phyloP scores from a whole-genome alignment of 129 eudicot species.

The Flaveria trinervia region DNA sequence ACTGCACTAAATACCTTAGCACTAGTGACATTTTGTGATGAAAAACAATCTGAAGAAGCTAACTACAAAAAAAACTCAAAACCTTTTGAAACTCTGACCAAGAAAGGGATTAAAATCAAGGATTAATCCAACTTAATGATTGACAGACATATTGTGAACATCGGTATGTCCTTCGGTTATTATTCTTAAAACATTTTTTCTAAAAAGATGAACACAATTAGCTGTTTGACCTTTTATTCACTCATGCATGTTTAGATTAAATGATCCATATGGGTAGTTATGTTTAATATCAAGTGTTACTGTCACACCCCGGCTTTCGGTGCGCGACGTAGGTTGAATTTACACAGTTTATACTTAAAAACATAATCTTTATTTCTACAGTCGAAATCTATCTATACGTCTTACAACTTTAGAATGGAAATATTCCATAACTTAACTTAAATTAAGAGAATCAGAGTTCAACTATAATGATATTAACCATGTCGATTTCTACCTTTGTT shows the following conservation, averaged over 20 bases:
- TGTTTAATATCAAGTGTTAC: conserved; percentile 7
- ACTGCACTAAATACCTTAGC: conserved; percentile 20
- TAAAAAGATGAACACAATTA: neutral
- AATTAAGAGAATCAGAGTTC: no score
- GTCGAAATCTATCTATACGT: no score
- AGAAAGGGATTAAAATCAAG: conserved; percentile 31
- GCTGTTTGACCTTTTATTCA: neutral
- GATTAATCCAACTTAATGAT: conserved; percentile 32
- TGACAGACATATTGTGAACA: conserved; percentile 22
- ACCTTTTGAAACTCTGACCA: conserved; percentile 7
- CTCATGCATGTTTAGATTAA: conserved; percentile 27
- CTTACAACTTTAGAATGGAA: no score
- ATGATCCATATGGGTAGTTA: neutral
- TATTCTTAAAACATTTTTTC: neutral
- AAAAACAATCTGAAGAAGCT: conserved; percentile 26
- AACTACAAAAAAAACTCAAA: conserved; percentile 27
- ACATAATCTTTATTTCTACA: no score
- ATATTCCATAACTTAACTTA: no score
- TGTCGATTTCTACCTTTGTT: no score
- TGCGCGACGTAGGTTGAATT: no score
- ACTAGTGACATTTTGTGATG: conserved; percentile 18
- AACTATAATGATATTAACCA: no score
- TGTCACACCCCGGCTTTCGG: no score
- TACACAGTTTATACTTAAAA: no score
- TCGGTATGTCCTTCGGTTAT: conserved; percentile 31